Percentiles rank a stretch among this genome's conserved stretches.
Conservation (phyloP, 2,329 filamentous ascomycete species). For the Claviceps pusilla region DNA sequence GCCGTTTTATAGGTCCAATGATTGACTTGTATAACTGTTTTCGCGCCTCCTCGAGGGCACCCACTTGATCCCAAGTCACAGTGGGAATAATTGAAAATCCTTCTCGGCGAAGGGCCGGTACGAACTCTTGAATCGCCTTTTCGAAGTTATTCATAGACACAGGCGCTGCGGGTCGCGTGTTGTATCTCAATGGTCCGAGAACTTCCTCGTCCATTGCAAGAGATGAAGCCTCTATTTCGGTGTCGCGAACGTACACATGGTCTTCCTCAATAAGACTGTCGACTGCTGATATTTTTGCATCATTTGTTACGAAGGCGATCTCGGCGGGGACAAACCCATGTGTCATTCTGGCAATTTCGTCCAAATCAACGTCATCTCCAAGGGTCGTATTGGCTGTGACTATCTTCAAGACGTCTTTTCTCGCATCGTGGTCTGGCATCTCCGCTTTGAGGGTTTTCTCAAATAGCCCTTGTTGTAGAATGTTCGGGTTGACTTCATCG, state of each 20-base stretch:
- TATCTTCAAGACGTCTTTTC: conserved; percentile 63
- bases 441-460: conserved; percentile 75
- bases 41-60: conserved; percentile 65
- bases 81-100: conserved; percentile 90
- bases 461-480: conserved; percentile 62
- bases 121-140: conserved; percentile 49
- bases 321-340: conserved; percentile 91
- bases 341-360: conserved; percentile 62
- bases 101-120: conserved; percentile 52
- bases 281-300: conserved; percentile 26
- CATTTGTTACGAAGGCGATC: conserved; percentile 47
- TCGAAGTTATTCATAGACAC: conserved; percentile 44
- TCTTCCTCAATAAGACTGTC: conserved; percentile 16
- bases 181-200: neutral
- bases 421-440: conserved; percentile 64
- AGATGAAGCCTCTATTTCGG: conserved; percentile 3
- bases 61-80: conserved; percentile 86
- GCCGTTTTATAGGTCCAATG: conserved; percentile 74
- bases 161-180: neutral
- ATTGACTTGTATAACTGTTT: conserved; percentile 73
- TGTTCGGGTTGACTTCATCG: conserved; percentile 67
- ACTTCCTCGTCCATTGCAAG: neutral
- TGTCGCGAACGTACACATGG: conserved; percentile 10
- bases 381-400: conserved; percentile 53
- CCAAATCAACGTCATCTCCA: conserved; percentile 57